phyloP scores from a whole-genome alignment of 2,329 filamentous ascomycete species.

The Seiridium unicorne region DNA sequence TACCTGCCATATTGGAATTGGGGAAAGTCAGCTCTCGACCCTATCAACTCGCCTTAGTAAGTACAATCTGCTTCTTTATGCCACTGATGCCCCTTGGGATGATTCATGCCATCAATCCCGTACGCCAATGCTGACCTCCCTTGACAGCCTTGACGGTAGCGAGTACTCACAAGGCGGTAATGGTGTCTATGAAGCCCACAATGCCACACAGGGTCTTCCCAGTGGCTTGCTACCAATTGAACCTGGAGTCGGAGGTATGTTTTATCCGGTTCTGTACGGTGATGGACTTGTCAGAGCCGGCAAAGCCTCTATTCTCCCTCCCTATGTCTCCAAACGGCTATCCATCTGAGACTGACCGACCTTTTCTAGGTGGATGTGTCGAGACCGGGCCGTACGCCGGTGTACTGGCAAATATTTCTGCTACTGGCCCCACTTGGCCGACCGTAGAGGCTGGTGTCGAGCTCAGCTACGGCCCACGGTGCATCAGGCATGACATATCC shows the following conservation, averaged over 20 bases:
- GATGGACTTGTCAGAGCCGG: neutral
- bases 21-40: slow-evolving; percentile 29
- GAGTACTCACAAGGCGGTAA: slow-evolving; percentile 32
- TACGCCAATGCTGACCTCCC: neutral
- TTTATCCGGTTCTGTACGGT: neutral
- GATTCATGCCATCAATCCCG: neutral
- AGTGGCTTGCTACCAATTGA: slow-evolving; percentile 10
- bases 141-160: slow-evolving; percentile 29
- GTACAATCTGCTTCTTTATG: neutral
- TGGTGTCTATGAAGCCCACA: slow-evolving; percentile 11
- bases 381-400: slow-evolving; percentile 28
- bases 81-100: neutral
- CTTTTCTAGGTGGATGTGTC: slow-evolving; percentile 25
- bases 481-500: slow-evolving; percentile 12
- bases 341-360: neutral
- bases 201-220: slow-evolving; percentile 17
- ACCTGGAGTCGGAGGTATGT: neutral
- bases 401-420: slow-evolving; percentile 21
- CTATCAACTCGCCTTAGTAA: slow-evolving; percentile 22
- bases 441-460: slow-evolving; percentile 25
- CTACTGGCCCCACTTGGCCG: slow-evolving; percentile 20
- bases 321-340: neutral
- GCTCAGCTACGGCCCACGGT: slow-evolving; percentile 11
- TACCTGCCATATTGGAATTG: slow-evolving; percentile 34
- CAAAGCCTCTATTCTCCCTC: neutral